Conservation (phyloP, 116 monocot genomes). For the Dioscorea cayenensis region DNA sequence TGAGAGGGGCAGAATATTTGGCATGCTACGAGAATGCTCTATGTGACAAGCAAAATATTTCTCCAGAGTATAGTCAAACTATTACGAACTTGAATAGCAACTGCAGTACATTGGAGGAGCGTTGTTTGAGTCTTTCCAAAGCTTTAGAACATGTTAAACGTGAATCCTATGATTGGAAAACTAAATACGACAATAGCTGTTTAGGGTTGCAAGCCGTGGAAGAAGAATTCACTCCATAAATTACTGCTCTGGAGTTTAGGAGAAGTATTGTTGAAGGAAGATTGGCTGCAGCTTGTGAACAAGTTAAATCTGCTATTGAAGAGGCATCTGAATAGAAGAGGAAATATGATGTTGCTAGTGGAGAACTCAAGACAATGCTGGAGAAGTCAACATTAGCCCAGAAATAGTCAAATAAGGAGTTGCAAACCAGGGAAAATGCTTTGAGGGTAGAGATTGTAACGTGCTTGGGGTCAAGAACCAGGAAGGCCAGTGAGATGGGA, state of each 20-base stretch:
- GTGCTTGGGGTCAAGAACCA: too few relatives aligned
- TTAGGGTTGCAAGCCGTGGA: slow-evolving; percentile 50
- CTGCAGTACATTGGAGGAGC: slow-evolving; percentile 72
- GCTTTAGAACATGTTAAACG: slow-evolving; percentile 42
- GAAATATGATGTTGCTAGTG: slow-evolving; percentile 65
- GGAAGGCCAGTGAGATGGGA: too few relatives aligned
- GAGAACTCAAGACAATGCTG: slow-evolving; percentile 62
- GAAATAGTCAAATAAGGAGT: slow-evolving; percentile 55
- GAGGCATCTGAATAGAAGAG: slow-evolving; percentile 86
- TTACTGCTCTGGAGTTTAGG: slow-evolving; percentile 59
- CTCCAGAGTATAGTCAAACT: slow-evolving; percentile 56
- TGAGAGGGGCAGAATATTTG: slow-evolving; percentile 78
- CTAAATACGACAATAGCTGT: slow-evolving; percentile 43
- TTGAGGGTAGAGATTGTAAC: slow-evolving; percentile 63
- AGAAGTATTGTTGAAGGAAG: slow-evolving; percentile 59
- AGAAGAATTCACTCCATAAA: slow-evolving; percentile 44
- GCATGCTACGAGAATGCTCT: slow-evolving; percentile 77
- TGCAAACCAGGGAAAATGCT: slow-evolving; percentile 72
- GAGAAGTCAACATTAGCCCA: slow-evolving; percentile 59
- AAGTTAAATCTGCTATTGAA: slow-evolving; percentile 62
- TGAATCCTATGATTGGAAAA: slow-evolving; percentile 72
- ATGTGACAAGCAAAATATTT: slow-evolving; percentile 61
- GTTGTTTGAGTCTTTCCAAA: slow-evolving; percentile 50
- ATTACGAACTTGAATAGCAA: slow-evolving; percentile 76
- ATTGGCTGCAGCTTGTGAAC: slow-evolving; percentile 77